Base-by-base conservation (phyloP, 1,284 basidiomycete species). In the Cystobasidium sp. region DNA sequence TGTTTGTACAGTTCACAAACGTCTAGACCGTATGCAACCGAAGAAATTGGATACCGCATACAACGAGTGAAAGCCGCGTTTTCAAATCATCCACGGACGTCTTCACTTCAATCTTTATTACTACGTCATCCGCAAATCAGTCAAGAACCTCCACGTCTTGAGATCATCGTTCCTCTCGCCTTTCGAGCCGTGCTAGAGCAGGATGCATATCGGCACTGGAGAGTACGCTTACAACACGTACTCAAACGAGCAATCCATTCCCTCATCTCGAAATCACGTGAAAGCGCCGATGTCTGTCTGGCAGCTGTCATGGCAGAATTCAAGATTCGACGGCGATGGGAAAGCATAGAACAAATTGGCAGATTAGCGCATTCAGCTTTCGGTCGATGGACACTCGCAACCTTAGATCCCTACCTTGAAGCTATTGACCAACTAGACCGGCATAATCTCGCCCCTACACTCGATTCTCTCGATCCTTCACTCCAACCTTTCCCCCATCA, bases 351-450 rank as follows among this genome's bases (percentile, higher is more conserved):
- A 41, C 49, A 53, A 53, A n/a, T 66, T 5, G 64, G 41, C 20
- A 43, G 39, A 18, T 24, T 39, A 22, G 64, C 51, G 41, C 24
- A 24, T 14, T 18, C 12, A 10, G 12, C 18, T 8, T 16, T 52
- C 24, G 51, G 64, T 3, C 41, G 10, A 51, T 66, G 64, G 64
- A 66, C 49, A 18, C 3, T 47, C 10, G 41, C 51, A 39, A 47
- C 44, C 3, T 41, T 66, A 9, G 44, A 46, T 43, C 51, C 6
- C 10, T 66, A 52, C 39, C 49, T 66, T 8, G 24, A 53, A 43
- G 64, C 64, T 4, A 14, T 44, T 75, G n/a, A 75, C 75, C 49
- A 47, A 70, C 44, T 51, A 63, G 9, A 76, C 71, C n/a, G 24
- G 68, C 31, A 12, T n/a, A 0, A 46, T 37, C 44, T 51, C 31